Conservation (phyloP, 176 grass and related monocot genomes). For the Eleusine indica region DNA sequence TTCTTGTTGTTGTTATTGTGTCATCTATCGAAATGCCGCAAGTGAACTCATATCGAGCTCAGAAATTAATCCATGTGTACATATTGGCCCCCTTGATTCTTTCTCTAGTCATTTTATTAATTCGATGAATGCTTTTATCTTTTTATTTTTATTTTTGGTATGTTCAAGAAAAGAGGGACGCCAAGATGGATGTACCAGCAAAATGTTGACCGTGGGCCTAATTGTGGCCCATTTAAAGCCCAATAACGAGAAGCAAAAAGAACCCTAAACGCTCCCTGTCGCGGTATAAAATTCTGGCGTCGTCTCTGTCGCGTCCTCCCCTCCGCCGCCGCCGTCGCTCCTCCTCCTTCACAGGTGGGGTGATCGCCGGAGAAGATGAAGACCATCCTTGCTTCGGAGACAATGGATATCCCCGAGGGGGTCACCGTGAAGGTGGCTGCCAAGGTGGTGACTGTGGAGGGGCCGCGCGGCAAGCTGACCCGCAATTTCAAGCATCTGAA, state of each 20-base stretch:
- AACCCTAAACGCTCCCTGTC: background rate
- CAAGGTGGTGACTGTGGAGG: conserved; percentile 72
- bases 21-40: background rate
- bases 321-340: conserved; percentile 32
- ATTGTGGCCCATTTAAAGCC: background rate
- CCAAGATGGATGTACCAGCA: background rate
- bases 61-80: background rate
- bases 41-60: background rate
- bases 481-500: conserved; percentile 89
- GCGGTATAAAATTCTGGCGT: background rate
- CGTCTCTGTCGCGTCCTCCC: background rate
- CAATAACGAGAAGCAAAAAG: background rate
- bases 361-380: conserved; percentile 47
- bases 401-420: conserved; percentile 74
- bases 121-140: background rate
- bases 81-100: background rate
- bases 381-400: conserved; percentile 75
- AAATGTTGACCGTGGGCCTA: background rate
- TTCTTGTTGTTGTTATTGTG: background rate
- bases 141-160: too few species aligned
- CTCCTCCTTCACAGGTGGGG: background rate
- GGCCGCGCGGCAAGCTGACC: conserved; percentile 63
- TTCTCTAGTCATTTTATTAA: too few species aligned
- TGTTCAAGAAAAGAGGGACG: background rate
- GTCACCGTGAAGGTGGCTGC: conserved; percentile 74